Evolutionary conservation across 495 filamentous ascomycete genomes (phyloP).

Genomic region (Penicillium chermesinum): DNA sequence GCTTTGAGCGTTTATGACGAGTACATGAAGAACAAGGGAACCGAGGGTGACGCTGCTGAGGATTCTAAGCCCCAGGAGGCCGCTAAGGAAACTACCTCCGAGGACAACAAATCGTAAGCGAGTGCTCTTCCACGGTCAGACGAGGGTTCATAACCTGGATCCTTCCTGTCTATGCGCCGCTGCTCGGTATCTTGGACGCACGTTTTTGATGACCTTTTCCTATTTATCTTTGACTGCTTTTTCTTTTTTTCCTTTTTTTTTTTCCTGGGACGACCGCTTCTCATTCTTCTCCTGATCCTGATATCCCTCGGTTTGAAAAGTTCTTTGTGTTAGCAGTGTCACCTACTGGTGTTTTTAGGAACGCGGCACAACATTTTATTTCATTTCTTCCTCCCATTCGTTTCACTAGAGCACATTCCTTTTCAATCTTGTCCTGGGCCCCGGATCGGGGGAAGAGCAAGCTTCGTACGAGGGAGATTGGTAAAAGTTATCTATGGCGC

Average conservation of each 20-base stretch:
- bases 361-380: conserved; percentile 32
- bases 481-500: conserved; percentile 22
- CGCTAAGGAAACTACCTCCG: conserved; percentile 36
- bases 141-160: not conserved
- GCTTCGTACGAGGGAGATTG: conserved; percentile 9
- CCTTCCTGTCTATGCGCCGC: conserved; percentile 14
- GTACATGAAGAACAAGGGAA: conserved; percentile 78
- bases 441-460: conserved; percentile 1
- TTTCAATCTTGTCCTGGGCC: conserved; percentile 1
- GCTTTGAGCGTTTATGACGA: conserved; percentile 96
- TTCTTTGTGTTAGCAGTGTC: conserved; percentile 38
- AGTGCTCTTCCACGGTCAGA: conserved; percentile 18
- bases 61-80: conserved; percentile 44
- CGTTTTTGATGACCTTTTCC: conserved; percentile 42
- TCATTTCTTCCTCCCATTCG: conserved; percentile 6
- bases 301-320: conserved; percentile 50
- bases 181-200: conserved; percentile 36
- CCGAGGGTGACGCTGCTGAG: conserved; percentile 31
- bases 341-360: conserved; percentile 33
- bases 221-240: conserved; percentile 27
- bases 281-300: conserved; percentile 33
- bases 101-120: conserved; percentile 47
- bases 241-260: conserved; percentile 25
- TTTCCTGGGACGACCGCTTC: conserved; percentile 17
- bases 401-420: conserved; percentile 11